A percentile compares a stretch with the other conserved stretches of the same genome.
Conservation (phyloP, 1,284 basidiomycete genomes). For the Naganishia sp. region DNA sequence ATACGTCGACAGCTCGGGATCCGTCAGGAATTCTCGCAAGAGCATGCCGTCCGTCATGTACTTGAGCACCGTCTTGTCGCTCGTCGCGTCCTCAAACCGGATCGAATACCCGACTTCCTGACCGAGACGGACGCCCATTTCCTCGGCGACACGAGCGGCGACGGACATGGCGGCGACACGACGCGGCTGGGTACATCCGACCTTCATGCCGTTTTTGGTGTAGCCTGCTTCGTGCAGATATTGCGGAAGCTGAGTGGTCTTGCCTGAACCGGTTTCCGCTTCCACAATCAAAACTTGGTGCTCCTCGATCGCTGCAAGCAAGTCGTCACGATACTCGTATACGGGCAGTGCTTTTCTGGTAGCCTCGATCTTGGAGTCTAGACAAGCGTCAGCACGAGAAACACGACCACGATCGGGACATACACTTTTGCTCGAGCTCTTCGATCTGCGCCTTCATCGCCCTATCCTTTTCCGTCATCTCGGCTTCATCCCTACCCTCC, state of each 20-base stretch:
- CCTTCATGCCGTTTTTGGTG: conserved; percentile 80
- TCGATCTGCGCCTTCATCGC: conserved; percentile 84
- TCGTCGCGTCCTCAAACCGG: conserved; percentile 98
- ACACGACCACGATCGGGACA: conserved; percentile 41
- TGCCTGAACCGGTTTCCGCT: conserved; percentile 93
- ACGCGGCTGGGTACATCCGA: conserved; percentile 97
- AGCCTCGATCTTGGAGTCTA: conserved; percentile 83
- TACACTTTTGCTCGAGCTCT: conserved; percentile 85
- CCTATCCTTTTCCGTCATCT: conserved; percentile 83
- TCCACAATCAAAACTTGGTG: conserved; percentile 92
- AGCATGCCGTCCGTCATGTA: conserved; percentile 99
- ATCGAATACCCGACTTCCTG: conserved; percentile 99
- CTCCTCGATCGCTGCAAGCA: conserved; percentile 83
- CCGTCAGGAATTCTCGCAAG: conserved; percentile 91
- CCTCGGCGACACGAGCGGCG: conserved; percentile 96
- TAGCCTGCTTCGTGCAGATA: conserved; percentile 98
- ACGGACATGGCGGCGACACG: conserved; percentile 99
- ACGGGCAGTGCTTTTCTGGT: conserved; percentile 89
- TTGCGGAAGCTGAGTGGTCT: conserved; percentile 97
- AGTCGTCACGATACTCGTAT: conserved; percentile 78
- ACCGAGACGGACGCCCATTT: conserved; percentile 94
- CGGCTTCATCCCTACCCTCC: conserved; percentile 73
- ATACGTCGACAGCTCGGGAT: conserved; percentile 90
- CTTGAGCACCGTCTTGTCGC: conserved; percentile 94
- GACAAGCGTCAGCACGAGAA: conserved; percentile 19